A percentile compares a stretch with the other conserved stretches of the same genome.
Conservation (phyloP, 75 land plant genomes). For the Selaginella moellendorffii region DNA sequence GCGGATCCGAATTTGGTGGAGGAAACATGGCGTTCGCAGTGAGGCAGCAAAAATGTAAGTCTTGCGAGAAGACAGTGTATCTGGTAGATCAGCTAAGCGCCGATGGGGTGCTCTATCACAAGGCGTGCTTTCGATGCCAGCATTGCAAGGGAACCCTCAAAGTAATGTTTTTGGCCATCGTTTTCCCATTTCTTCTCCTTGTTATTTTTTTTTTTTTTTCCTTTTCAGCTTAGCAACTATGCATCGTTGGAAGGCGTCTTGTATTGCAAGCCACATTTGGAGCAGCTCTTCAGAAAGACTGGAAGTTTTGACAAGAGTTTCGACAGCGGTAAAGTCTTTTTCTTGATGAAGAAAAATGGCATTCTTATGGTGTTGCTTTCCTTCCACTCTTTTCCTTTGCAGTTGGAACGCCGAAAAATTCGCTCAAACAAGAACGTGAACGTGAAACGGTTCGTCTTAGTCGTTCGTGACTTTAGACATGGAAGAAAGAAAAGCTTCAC, state of each 20-base stretch:
- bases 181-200: not conserved
- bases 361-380: not conserved
- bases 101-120: constrained; percentile 42
- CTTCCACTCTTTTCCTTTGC: not conserved
- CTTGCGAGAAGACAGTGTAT: constrained; percentile 65
- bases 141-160: constrained; percentile 55
- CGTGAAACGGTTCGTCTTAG: not conserved
- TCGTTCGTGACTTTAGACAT: constrained; percentile 13
- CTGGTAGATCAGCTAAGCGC: constrained; percentile 48
- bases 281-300: constrained; percentile 52
- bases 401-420: not conserved
- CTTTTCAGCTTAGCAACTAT: constrained; percentile 42
- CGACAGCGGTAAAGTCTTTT: constrained; percentile 19
- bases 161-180: constrained; percentile 15
- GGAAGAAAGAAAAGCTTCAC: constrained; percentile 25
- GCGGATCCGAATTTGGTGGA: too few species aligned
- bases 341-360: constrained; percentile 3
- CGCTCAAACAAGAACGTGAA: not conserved
- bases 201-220: not conserved
- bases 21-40: constrained; percentile 36
- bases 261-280: constrained; percentile 67
- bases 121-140: constrained; percentile 52
- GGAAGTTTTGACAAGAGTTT: constrained; percentile 54
- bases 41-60: constrained; percentile 56
- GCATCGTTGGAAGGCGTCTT: constrained; percentile 69